Conservation (phyloP, 208 protist genomes). For the Trypanosoma vivax region DNA sequence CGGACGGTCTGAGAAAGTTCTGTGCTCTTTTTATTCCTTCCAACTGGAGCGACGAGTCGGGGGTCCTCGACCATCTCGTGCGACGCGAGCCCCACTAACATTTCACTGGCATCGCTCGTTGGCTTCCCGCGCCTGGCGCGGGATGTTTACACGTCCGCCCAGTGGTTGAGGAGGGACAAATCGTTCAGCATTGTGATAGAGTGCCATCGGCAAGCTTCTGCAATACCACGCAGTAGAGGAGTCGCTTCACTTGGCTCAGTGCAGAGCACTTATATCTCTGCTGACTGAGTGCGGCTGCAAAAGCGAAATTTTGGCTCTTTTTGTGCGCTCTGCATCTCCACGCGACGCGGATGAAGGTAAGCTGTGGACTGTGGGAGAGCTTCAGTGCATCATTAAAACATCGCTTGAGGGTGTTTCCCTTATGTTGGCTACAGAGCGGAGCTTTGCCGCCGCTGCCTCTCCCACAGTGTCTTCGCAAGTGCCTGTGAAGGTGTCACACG, state of each 20-base stretch:
- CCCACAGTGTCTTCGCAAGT: neutral
- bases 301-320: constrained; percentile 42
- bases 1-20: constrained; percentile 48
- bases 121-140: constrained; percentile 53
- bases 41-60: constrained; percentile 52
- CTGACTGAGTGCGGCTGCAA: constrained; percentile 33
- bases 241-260: constrained; percentile 38
- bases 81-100: constrained; percentile 59
- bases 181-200: constrained; percentile 42
- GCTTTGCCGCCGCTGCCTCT: neutral
- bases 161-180: constrained; percentile 48
- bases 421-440: neutral
- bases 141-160: constrained; percentile 53
- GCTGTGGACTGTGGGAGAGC: constrained; percentile 20
- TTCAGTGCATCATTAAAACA: constrained; percentile 10
- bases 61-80: constrained; percentile 58
- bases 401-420: constrained; percentile 9
- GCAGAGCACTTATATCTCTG: constrained; percentile 35
- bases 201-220: constrained; percentile 10
- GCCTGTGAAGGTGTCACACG: neutral
- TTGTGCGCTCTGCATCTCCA: constrained; percentile 17
- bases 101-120: constrained; percentile 59
- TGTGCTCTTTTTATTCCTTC: constrained; percentile 42
- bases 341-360: constrained; percentile 9
- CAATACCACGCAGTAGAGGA: neutral